Evolutionary conservation across 2,329 filamentous ascomycete species (phyloP), one percentile per base, ranked within the genome.

Genomic region (Colletotrichum chrysophilum): DNA sequence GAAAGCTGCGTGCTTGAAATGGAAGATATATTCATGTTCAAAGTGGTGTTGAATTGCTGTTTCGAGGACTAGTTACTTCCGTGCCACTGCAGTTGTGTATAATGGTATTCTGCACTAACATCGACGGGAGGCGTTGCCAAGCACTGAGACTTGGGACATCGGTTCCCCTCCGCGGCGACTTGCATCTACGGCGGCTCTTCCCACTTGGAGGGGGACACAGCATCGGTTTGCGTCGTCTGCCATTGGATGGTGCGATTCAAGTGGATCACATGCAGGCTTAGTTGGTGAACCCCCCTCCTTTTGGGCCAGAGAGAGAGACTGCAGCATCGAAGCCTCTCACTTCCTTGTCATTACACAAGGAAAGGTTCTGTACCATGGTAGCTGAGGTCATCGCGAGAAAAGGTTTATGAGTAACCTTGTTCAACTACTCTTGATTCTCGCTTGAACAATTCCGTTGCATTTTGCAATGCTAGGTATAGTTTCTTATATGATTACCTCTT

Each of bases 1-100:
- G 18, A 62, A 71, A 76, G 69, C 67, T 58, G 72, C 62, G 61
- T 60, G 68, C 71, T 76, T 72, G 62, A 66, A 68, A 68, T 66
- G 74, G 74, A 56, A 66, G 76, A 70, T 55, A 77, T 65, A 71
- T 72, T 76, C 66, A 76, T 69, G 52, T 76, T 76, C 61, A 64
- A 66, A 65, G n/a, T 0, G 3, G n/a, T 52, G 38, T n/a, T 21
- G 43, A 52, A 3, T 7, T 4, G 4, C 12, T 52, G n/a, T 52
- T 24, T 7, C 43, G 43, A 21, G 10, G 18, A 43, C 38, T 5
- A 3, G 16, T n/a, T 8, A n/a, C 18, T 43, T 38, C 36, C 16
- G 36, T 8, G 18, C 38, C 18, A 4, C 5, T 52, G n/a, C 16
- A 28, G 0, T 32, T 4, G 64, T 16, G 64, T 26, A 7, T 18